These are phyloP conservation scores for Strobilomyces dryophilus DNA, from an alignment of 768 basidiomycete genomes.

Conservation along the genomic window DNA sequence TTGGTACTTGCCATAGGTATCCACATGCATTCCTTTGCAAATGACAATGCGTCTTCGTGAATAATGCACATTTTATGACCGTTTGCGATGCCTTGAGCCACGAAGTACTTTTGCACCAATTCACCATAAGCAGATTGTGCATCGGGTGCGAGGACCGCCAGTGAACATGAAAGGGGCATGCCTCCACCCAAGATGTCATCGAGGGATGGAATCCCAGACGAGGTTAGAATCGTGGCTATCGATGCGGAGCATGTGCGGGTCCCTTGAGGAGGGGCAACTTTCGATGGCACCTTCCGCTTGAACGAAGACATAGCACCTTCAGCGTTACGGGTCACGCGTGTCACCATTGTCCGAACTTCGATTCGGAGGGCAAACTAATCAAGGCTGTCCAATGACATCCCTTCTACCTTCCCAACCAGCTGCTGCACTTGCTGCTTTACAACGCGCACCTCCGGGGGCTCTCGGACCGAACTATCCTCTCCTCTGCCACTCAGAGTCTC, in stretches of 20 bases:
- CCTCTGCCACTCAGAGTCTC: constrained; percentile 4
- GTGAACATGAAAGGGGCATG: constrained; percentile 72
- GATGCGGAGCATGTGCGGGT: constrained; percentile 59
- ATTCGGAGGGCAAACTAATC: constrained; percentile 21
- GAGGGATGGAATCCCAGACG: constrained; percentile 87
- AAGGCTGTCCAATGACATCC: constrained; percentile 25
- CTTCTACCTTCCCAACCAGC: constrained; percentile 11
- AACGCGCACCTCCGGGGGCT: background rate
- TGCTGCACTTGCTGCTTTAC: constrained; percentile 7
- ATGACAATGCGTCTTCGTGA: constrained; percentile 49
- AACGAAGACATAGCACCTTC: constrained; percentile 59
- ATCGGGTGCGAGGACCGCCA: constrained; percentile 80
- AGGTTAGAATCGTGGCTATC: constrained; percentile 54
- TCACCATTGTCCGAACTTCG: background rate
- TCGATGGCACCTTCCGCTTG: constrained; percentile 57
- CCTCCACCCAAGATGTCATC: constrained; percentile 96
- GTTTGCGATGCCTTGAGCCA: constrained; percentile 78
- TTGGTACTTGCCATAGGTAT: constrained; percentile 31
- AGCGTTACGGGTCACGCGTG: constrained; percentile 13
- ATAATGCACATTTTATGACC: constrained; percentile 69
- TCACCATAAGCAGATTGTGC: constrained; percentile 80
- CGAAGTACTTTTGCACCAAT: constrained; percentile 82
- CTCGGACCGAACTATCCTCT: background rate
- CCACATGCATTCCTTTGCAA: constrained; percentile 84
- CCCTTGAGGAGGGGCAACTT: constrained; percentile 40